phyloP scores from a whole-genome alignment of 1,284 basidiomycete species.

The Cutaneotrichosporon mucoides region DNA sequence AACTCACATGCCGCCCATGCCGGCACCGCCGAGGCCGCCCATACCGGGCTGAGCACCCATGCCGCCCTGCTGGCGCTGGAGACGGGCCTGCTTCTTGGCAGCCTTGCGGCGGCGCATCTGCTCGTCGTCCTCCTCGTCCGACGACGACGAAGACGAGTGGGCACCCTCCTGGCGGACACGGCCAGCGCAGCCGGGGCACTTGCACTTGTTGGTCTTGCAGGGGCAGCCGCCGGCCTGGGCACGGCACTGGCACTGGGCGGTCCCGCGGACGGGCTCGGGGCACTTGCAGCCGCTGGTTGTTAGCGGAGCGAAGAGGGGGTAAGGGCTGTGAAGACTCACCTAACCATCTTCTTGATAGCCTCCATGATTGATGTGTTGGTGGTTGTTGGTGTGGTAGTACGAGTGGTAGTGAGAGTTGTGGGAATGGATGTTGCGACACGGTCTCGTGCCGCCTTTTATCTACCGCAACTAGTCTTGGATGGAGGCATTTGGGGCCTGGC shows the following conservation, averaged over 20 bases:
- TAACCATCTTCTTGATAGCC: slow-evolving; percentile 17
- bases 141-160: slow-evolving; percentile 12
- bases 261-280: slow-evolving; percentile 3
- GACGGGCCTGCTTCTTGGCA: slow-evolving; percentile 9
- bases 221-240: slow-evolving; percentile 9
- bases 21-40: neutral
- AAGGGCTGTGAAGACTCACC: slow-evolving; percentile 4
- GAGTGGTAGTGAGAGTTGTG: neutral
- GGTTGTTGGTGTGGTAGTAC: neutral
- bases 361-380: slow-evolving; percentile 13
- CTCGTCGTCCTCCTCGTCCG: slow-evolving; percentile 11
- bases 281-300: slow-evolving; percentile 19
- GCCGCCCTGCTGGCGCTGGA: neutral
- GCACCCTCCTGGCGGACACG: slow-evolving; percentile 8
- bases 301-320: neutral
- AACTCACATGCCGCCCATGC: neutral
- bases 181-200: slow-evolving; percentile 19
- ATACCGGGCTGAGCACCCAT: slow-evolving; percentile 3
- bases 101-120: slow-evolving; percentile 9
- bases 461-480: too few relatives aligned
- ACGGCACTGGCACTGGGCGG: slow-evolving; percentile 11
- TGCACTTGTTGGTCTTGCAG: slow-evolving; percentile 22
- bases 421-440: neutral
- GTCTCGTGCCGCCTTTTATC: too few relatives aligned
- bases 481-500: too few relatives aligned